Percentiles rank a stretch among this genome's conserved stretches.
phyloP scores from a whole-genome alignment of 108 stramenopile genomes.

The Nitzschia sp. region DNA sequence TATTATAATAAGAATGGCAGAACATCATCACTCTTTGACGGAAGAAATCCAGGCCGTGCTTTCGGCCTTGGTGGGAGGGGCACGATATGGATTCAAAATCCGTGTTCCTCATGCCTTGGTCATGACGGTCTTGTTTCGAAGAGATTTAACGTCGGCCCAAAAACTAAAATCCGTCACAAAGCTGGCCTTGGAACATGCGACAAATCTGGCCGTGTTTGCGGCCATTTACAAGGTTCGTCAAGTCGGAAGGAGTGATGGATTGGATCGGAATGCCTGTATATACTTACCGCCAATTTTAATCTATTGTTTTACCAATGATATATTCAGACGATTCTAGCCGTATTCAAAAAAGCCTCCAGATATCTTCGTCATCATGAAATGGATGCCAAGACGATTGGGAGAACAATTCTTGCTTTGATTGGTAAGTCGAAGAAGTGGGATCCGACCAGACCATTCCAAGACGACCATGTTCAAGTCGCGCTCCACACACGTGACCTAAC shows the following conservation, averaged over 20 bases:
- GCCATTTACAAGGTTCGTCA: conserved; percentile 70
- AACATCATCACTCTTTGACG: conserved; percentile 10
- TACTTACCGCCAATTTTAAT: background rate
- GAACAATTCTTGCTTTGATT: conserved; percentile 21
- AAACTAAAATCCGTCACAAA: conserved; percentile 56
- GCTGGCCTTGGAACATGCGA: conserved; percentile 66
- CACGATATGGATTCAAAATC: conserved; percentile 83
- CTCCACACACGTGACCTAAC: too few relatives aligned
- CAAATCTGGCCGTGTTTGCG: conserved; percentile 81
- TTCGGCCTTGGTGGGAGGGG: conserved; percentile 72
- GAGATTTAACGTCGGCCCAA: conserved; percentile 48
- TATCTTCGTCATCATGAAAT: conserved; percentile 18
- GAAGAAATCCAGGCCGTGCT: conserved; percentile 68
- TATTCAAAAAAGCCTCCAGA: conserved; percentile 52
- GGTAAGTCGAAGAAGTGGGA: conserved; percentile 16
- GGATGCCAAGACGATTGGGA: conserved; percentile 22
- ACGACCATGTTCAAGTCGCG: too few relatives aligned
- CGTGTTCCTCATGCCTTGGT: conserved; percentile 81
- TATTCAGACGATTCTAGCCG: conserved; percentile 35
- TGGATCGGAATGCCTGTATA: background rate
- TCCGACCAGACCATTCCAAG: too few relatives aligned
- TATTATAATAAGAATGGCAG: conserved; percentile 2
- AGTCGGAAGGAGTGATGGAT: background rate
- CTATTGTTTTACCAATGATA: background rate
- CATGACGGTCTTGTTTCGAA: conserved; percentile 78